Evolutionary conservation across 345 rosid genomes (phyloP), one percentile per base, ranked within the genome.

Genomic region (Xanthoceras sorbifolium): DNA sequence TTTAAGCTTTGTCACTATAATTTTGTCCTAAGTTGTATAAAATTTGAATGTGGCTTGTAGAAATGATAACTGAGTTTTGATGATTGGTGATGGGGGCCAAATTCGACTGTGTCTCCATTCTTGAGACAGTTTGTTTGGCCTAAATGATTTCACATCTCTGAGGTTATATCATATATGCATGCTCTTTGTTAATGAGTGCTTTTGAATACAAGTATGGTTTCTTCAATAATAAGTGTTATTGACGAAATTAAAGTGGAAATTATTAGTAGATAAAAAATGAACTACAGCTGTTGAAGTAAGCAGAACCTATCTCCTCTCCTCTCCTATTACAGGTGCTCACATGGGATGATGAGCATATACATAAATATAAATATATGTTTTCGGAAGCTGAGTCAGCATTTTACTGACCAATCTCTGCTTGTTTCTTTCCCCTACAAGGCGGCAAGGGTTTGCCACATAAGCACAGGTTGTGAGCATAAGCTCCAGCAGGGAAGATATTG

Each of bases 401-500:
- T 84, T 74, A 85, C 91, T 93, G 98, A 80, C 91, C 82, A 82
- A 20, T 40, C 22, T 63, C 34, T 61, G 80, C 81, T 74, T 81
- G 67, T 64, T 71, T 80, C 82, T 67, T 79, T 67, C 69, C 84
- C 81, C 84, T 86, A 75, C 99, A 93, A 50, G 94, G 90, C 71
- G 92, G 93, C 80, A 95, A 42, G 5, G 99, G 99, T 71, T 89
- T 92, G 77, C 97, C 99, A 66, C 99, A 95, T 76, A 95, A 82
- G 89, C 99, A 95, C 42, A 90, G 87, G 78, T 93, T 95, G 73
- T 95, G 97, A 60, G 90, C 91, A 87, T 93, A 95, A 69, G 99
- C 97, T 69, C 82, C 85, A 23, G 89, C 86, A 10, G 92, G 96
- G 75, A 95, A 95, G 69, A 90, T 81, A 77, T 86, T 90, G 76